A percentile compares a stretch with the other conserved stretches of the same genome.
Conservation (phyloP, 2,329 filamentous ascomycete species). For the Pseudogymnoascus sp. region DNA sequence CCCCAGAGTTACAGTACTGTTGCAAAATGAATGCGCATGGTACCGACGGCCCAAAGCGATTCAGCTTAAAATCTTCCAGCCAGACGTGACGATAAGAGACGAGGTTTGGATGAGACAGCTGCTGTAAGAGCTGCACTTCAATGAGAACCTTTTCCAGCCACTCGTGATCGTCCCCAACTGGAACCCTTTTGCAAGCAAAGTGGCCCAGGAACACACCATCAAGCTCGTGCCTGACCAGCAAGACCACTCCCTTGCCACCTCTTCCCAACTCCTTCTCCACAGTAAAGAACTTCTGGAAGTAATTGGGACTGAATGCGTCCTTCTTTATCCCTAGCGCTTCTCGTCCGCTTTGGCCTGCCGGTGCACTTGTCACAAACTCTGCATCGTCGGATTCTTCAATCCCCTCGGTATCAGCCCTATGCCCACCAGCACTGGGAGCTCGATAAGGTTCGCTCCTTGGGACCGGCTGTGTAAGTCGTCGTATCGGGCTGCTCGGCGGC, state of each 20-base stretch:
- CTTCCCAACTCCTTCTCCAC: conserved; percentile 80
- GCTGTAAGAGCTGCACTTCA: conserved; percentile 87
- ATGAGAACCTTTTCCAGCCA: conserved; percentile 93
- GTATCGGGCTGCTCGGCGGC: conserved; percentile 45
- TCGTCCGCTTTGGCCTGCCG: conserved; percentile 32
- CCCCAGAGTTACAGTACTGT: conserved; percentile 92
- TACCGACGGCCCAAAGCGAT: conserved; percentile 80
- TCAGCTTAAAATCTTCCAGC: conserved; percentile 83
- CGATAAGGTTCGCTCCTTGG: conserved; percentile 19
- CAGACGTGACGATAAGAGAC: conserved; percentile 97
- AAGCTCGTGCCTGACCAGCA: conserved; percentile 87
- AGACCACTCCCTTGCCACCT: conserved; percentile 88
- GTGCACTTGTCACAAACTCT: conserved; percentile 48
- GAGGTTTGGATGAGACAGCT: conserved; percentile 86
- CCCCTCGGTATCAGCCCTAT: conserved; percentile 20
- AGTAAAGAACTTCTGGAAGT: conserved; percentile 88
- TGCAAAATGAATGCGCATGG: conserved; percentile 95
- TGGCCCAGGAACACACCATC: conserved; percentile 77
- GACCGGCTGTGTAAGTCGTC: conserved; percentile 34
- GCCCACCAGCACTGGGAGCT: conserved; percentile 17
- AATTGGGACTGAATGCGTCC: conserved; percentile 82
- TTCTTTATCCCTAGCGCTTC: conserved; percentile 68
- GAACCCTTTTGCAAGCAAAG: conserved; percentile 95
- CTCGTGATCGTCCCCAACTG: conserved; percentile 86
- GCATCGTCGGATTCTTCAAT: conserved; percentile 16